Evolutionary conservation across 805 yeast species (phyloP).

Genomic region (baker's yeast (Saccharomyces cerevisiae)): DNA sequence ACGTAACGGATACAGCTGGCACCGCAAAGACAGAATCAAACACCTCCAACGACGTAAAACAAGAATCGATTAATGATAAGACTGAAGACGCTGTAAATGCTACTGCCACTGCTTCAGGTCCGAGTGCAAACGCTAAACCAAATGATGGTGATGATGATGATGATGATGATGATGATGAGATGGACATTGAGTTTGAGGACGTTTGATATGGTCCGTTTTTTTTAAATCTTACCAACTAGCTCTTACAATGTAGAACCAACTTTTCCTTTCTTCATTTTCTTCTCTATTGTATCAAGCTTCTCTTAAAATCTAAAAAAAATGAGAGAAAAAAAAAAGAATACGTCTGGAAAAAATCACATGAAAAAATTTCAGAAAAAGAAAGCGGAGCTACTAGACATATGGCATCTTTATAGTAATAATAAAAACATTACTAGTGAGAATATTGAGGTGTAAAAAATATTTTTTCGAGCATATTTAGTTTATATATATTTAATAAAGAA

Average conservation of each 20-base stretch:
- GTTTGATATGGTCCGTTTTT: conserved; percentile 10
- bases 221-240: too few species aligned
- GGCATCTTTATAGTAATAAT: neutral
- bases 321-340: neutral
- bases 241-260: too few species aligned
- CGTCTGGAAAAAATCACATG: neutral
- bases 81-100: neutral
- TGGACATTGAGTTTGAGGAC: conserved; percentile 32
- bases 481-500: neutral
- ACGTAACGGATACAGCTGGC: conserved; percentile 15
- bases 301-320: neutral
- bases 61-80: conserved; percentile 4
- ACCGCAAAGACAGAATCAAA: conserved; percentile 2
- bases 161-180: conserved; percentile 26
- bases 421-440: neutral
- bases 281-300: neutral
- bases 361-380: neutral
- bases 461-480: neutral
- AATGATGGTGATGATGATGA: conserved; percentile 11
- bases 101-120: neutral
- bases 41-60: neutral
- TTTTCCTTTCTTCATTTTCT: neutral
- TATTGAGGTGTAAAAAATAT: neutral
- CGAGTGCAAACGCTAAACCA: conserved; percentile 1
- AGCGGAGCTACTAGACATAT: neutral